phyloP scores from a whole-genome alignment of 129 eudicot genomes.

The Tagetes erecta region DNA sequence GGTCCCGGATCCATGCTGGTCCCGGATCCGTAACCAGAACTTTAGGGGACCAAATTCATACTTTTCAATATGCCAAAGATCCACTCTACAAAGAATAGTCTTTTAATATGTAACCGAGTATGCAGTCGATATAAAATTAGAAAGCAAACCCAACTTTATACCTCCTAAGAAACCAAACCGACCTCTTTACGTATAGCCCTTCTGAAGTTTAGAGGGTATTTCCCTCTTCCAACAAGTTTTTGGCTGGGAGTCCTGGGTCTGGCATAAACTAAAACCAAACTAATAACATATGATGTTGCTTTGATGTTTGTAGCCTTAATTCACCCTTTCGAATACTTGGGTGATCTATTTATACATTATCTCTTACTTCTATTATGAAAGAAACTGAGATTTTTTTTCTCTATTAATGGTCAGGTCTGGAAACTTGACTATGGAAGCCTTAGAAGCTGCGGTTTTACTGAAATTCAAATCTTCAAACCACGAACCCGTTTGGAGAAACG shows the following conservation, averaged over 20 bases:
- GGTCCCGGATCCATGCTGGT: not conserved
- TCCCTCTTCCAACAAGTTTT: not conserved
- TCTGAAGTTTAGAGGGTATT: no score
- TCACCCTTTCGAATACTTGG: not conserved
- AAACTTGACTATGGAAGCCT: conserved; percentile 72
- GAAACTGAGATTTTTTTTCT: not conserved
- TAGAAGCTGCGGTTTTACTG: conserved; percentile 56
- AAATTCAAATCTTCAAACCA: conserved; percentile 67
- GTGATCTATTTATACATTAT: not conserved
- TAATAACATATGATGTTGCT: not conserved
- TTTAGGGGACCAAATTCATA: not conserved
- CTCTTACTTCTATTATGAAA: not conserved
- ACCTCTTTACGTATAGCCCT: no score
- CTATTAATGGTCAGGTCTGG: conserved; percentile 53
- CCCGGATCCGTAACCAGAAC: not conserved
- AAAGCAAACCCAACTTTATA: no score
- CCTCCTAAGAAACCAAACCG: not conserved
- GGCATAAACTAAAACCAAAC: not conserved
- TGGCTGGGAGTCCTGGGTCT: not conserved
- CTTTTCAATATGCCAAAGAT: not conserved
- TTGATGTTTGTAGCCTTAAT: not conserved
- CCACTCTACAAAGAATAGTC: not conserved
- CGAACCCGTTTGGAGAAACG: conserved; percentile 80
- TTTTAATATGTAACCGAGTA: no score
- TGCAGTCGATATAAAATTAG: no score